Evolutionary conservation across 164 flowering plant genomes (phyloP), one percentile per base, ranked within the genome.

Genomic region (Paratinospora sagittata): DNA sequence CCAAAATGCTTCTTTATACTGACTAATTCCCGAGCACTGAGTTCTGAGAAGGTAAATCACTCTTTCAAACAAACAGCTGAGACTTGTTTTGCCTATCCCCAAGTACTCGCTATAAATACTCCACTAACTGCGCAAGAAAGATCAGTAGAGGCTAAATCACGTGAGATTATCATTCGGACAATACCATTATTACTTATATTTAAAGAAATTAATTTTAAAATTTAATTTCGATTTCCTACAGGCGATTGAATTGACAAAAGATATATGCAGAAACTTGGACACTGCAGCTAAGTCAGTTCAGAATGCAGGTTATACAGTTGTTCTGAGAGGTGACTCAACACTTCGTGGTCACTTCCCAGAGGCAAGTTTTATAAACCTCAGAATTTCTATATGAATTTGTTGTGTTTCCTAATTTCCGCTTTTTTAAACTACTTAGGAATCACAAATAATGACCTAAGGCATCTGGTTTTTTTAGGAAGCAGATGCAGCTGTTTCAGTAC

Each of bases 261-360:
- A 90, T 34, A 91, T 96, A 37, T 96, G 99, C 81, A 72, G 61
- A 71, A 93, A 93, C 75, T 72, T 96, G 69, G 70, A 72, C 66
- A 67, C 77, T 72, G 98, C 99, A 69, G 85, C 97, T 65, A 83
- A 87, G 73, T 78, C 79, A 71, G 84, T 83, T 71, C 82, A 77
- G 63, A 81, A 82, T 63, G 74, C 78, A 67, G 89, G 84, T 68
- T 96, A 78, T 63, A 90, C 98, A 1, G 96, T 96, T 17, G 99
- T 96, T 78, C 82, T 96, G 78, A 86, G 99, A 76, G 98, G 99
- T 69, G 99, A 96, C 83, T 96, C 98, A 73, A 96, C 99, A 61
- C 84, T 96, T 60, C 90, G 99, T 66, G 99, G 99, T 72, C 99
- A 96, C 82, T 96, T 96, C 78, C 97, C 99, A 58, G 93, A 96